Evolutionary conservation across 2,329 filamentous ascomycete genomes (phyloP).

Genomic region (Scytalidium lignicola): DNA sequence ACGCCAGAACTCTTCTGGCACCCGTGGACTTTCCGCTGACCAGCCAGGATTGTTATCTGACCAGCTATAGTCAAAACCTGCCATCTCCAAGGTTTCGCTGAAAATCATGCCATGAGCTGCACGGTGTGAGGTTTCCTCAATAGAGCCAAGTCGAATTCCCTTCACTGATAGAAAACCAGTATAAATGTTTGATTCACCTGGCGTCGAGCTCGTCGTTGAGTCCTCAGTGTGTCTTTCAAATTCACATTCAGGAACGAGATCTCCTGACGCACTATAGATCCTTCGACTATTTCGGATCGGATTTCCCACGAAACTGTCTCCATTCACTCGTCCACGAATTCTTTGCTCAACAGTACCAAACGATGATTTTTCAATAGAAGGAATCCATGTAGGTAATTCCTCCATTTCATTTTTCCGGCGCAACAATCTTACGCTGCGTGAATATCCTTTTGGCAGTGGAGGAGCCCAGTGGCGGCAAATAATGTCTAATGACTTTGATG

Average conservation of each 20-base stretch:
- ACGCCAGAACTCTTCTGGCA: conserved; percentile 12
- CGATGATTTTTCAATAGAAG: conserved; percentile 8
- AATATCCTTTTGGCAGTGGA: too few species aligned
- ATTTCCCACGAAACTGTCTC: neutral
- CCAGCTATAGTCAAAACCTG: conserved; percentile 5
- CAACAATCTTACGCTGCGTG: too few species aligned
- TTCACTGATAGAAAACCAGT: conserved; percentile 5
- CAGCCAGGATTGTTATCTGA: neutral
- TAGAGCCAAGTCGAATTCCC: conserved; percentile 7
- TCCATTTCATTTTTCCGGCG: neutral
- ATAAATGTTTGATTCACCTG: neutral
- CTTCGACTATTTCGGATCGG: neutral
- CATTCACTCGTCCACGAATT: conserved; percentile 2
- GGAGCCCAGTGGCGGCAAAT: conserved; percentile 21
- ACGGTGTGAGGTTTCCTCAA: conserved; percentile 2
- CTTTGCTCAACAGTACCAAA: conserved; percentile 7
- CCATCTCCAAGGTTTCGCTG: conserved; percentile 5
- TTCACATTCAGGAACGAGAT: conserved; percentile 1
- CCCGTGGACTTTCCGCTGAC: neutral
- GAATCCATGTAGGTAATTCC: conserved; percentile 14
- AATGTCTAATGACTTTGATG: conserved; percentile 17
- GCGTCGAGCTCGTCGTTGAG: too few species aligned
- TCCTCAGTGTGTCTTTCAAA: too few species aligned
- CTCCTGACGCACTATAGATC: neutral
- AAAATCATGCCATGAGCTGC: conserved; percentile 5